Evolutionary conservation across 768 basidiomycete genomes (phyloP).

Genomic region (Fibroporia radiculosa): DNA sequence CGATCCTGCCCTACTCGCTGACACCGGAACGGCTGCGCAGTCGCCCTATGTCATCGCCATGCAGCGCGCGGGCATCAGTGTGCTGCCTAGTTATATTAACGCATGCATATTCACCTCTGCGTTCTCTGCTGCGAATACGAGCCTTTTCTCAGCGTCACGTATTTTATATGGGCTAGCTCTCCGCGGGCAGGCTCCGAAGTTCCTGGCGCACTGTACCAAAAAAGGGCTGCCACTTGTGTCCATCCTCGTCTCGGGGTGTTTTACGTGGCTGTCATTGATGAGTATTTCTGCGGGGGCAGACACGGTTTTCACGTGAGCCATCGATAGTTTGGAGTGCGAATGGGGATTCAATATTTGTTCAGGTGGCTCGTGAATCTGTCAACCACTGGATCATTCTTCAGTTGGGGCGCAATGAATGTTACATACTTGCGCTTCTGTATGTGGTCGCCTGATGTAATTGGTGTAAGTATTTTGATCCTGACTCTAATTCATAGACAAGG

Average conservation of each 20-base stretch:
- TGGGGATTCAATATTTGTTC: not conserved
- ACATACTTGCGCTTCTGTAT: constrained; percentile 67
- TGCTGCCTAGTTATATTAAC: constrained; percentile 78
- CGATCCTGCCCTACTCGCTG: constrained; percentile 43
- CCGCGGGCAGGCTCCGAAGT: constrained; percentile 29
- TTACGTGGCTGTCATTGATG: not conserved
- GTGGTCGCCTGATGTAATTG: not conserved
- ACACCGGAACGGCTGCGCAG: constrained; percentile 48
- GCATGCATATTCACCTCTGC: constrained; percentile 81
- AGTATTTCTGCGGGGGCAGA: not conserved
- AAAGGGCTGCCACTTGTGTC: constrained; percentile 39
- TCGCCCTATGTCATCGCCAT: constrained; percentile 94
- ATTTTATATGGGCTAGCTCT: constrained; percentile 51
- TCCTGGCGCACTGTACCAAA: constrained; percentile 41
- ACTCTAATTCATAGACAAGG: constrained; percentile 43
- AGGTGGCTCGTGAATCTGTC: constrained; percentile 24
- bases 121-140: constrained; percentile 89
- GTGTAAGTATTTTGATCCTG: not conserved
- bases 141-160: constrained; percentile 84
- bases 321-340: constrained; percentile 11
- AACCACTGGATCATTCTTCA: constrained; percentile 38
- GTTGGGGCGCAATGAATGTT: constrained; percentile 41
- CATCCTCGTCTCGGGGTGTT: not conserved
- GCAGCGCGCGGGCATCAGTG: constrained; percentile 75
- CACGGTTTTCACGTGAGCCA: constrained; percentile 30